Evolutionary conservation across 2,329 filamentous ascomycete species (phyloP).

Genomic region (Truncatella angustata): DNA sequence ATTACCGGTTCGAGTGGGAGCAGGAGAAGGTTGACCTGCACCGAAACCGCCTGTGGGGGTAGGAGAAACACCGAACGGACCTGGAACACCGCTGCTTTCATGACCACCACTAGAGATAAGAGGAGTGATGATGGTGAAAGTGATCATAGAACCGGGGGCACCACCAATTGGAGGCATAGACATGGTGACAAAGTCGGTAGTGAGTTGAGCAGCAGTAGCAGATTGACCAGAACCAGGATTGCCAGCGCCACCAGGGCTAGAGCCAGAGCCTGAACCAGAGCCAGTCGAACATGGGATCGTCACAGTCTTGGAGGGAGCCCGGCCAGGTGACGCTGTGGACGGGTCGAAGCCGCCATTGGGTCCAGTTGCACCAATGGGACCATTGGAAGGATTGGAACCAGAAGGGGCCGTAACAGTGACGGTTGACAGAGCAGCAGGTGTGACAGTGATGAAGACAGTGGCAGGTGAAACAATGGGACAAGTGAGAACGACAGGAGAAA

Average conservation of each 20-base stretch:
- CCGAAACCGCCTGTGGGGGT: not conserved
- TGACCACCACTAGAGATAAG: not conserved
- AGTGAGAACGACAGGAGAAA: constrained; percentile 20
- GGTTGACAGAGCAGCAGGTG: constrained; percentile 29
- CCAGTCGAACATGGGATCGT: constrained; percentile 11
- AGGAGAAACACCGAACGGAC: constrained; percentile 10
- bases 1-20: constrained; percentile 1
- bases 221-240: not conserved
- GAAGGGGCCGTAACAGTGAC: constrained; percentile 29
- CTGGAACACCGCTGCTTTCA: not conserved
- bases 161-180: constrained; percentile 9
- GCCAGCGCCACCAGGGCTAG: not conserved
- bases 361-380: constrained; percentile 17
- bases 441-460: constrained; percentile 49
- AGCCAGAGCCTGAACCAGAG: too few relatives aligned
- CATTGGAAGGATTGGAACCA: constrained; percentile 18
- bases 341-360: constrained; percentile 16
- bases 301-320: constrained; percentile 8
- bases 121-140: constrained; percentile 10
- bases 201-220: constrained; percentile 1
- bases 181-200: constrained; percentile 10
- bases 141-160: constrained; percentile 7
- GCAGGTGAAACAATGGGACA: constrained; percentile 39
- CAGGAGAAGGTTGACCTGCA: not conserved
- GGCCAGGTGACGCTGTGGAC: constrained; percentile 16